phyloP scores from a whole-genome alignment of 208 protist genomes.

The Tritrichomonas foetus region DNA sequence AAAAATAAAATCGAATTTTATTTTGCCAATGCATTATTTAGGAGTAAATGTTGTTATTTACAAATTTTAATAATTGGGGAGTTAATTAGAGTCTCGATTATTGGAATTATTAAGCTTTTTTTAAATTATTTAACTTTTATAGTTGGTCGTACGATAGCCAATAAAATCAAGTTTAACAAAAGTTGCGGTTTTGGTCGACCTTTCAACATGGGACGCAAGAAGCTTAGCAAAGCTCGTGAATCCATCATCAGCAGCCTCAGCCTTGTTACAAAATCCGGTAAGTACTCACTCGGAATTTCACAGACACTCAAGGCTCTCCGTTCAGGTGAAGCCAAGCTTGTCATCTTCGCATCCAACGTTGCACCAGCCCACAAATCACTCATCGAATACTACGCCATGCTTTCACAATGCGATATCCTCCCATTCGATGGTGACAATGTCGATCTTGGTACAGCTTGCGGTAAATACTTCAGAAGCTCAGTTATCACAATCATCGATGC shows the following conservation, averaged over 20 bases:
- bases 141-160: too few species aligned
- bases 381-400: constrained; percentile 99
- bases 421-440: constrained; percentile 68
- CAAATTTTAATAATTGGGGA: too few species aligned
- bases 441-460: constrained; percentile 96
- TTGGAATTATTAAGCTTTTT: too few species aligned
- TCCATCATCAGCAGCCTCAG: constrained; percentile 69
- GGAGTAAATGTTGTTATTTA: too few species aligned
- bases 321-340: constrained; percentile 82
- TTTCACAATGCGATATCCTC: constrained; percentile 72
- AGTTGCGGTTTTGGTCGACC: constrained; percentile 5
- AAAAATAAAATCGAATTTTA: too few species aligned
- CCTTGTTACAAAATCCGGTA: constrained; percentile 98
- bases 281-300: constrained; percentile 95
- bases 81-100: too few species aligned
- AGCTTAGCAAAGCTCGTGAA: constrained; percentile 25
- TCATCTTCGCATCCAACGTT: constrained; percentile 96
- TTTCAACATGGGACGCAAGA: constrained; percentile 5
- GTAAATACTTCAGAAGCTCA: constrained; percentile 93
- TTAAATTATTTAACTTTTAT: too few species aligned
- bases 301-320: constrained; percentile 89
- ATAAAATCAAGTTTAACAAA: too few species aligned
- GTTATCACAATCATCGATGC: constrained; percentile 91
- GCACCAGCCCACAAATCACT: constrained; percentile 92
- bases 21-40: too few species aligned